A percentile compares a stretch with the other conserved stretches of the same genome.
These are phyloP conservation scores for Thyridium curvatum DNA, from an alignment of 2,329 filamentous ascomycete species.

Conservation along the genomic window DNA sequence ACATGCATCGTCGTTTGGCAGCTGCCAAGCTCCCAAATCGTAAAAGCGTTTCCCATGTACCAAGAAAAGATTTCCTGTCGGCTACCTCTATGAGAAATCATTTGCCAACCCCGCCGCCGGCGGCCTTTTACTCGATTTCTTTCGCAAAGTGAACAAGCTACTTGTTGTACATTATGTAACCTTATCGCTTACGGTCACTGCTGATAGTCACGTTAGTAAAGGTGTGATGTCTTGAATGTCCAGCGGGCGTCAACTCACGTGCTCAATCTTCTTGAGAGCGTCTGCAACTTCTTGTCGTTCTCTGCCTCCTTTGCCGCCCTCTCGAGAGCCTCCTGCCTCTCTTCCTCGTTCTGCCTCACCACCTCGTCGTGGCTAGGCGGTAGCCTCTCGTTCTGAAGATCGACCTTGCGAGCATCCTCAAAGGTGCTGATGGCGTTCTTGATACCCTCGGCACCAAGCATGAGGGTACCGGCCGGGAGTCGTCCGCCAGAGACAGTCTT, in stretches of 20 bases:
- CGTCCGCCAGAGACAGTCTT: slow-evolving; percentile 94
- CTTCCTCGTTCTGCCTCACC: slow-evolving; percentile 72
- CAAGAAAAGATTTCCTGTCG: too few relatives aligned
- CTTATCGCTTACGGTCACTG: background rate
- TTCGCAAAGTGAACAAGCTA: background rate
- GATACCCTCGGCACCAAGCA: slow-evolving; percentile 96
- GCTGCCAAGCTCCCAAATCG: too few relatives aligned
- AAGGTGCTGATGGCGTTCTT: slow-evolving; percentile 97
- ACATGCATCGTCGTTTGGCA: too few relatives aligned
- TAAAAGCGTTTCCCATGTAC: too few relatives aligned
- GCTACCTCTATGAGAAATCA: background rate
- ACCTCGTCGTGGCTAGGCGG: slow-evolving; percentile 93
- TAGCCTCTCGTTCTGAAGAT: slow-evolving; percentile 91
- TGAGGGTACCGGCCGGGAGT: slow-evolving; percentile 89
- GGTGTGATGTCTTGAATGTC: too few relatives aligned
- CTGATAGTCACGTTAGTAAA: slow-evolving; percentile 4
- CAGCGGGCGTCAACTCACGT: slow-evolving; percentile 75
- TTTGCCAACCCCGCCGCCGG: background rate
- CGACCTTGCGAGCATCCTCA: slow-evolving; percentile 94
- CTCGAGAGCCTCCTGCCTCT: slow-evolving; percentile 75
- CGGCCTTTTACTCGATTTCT: slow-evolving; percentile 10
- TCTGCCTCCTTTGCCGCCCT: slow-evolving; percentile 84
- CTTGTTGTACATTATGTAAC: slow-evolving; percentile 6
- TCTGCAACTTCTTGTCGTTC: slow-evolving; percentile 81
- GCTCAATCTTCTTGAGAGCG: slow-evolving; percentile 86